Base-by-base conservation (phyloP, 257 asterid species). In the Nicotiana sylvestris region DNA sequence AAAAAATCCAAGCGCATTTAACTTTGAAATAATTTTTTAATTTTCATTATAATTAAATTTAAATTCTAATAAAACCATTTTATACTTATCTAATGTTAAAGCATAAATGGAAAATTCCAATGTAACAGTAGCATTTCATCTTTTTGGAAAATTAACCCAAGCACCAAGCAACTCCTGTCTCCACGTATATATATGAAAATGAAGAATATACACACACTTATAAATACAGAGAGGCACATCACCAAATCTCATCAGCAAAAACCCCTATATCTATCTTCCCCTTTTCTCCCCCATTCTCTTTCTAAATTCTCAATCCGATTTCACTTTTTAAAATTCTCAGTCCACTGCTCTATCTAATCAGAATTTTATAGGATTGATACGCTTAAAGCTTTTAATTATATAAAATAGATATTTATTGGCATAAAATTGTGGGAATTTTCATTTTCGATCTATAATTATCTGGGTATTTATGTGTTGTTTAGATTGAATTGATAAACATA, bases 251-350 rank as follows among this genome's bases (percentile, higher is more conserved):
- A 82, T 86, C 86, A 82, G 66, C 87, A 86, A 78, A 81, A 86
- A 83, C 51, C 51, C 88, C 90, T 84, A 43, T 43, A 43, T 43
- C 88, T 43, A 72, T 70, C 84, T 78, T 49, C 58, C 85, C 55
- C 70, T 15, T 65, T 25, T 33, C 15, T 11, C 5, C 86, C 27
- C 7, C 74, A 30, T 81, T 76, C 30, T 60, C 81, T 33, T 43
- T 67, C 92, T 86, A 89, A 90, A 87, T 88, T 89, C 93, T 90
- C 92, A 67, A 87, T 85, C 82, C 27, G 78, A 87, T 66, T 83
- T 81, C 86, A 81, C 89, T 89, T 80, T 83, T 79, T 9, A 8
- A 51, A 82, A 70, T 88, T 86, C 87, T 84, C 85, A 81, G 85
- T 82, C 51, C 77, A 80, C 83, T 69, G 51, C 37, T 77, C 83